Percentiles rank a stretch among this genome's conserved stretches.
Evolutionary conservation across 176 grass and related monocot species (phyloP).

Genomic region (Olyra latifolia): DNA sequence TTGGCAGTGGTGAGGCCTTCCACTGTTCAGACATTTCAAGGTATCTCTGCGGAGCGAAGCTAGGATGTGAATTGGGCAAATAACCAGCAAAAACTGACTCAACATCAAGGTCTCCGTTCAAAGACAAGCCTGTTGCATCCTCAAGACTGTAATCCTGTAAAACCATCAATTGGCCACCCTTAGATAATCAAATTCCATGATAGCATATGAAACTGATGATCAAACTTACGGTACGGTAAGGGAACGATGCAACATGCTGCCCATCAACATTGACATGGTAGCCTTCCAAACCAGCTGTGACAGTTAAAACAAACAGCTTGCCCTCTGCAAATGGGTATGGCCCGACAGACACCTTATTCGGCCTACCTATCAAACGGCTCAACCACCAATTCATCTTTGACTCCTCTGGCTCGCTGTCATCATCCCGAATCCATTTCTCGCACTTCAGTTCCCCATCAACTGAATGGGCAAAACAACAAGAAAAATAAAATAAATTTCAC

Average conservation of each 20-base stretch:
- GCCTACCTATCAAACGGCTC: constrained; percentile 49
- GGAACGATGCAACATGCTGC: constrained; percentile 66
- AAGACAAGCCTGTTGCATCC: constrained; percentile 65
- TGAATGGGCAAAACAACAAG: constrained; percentile 29
- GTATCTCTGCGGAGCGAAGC: constrained; percentile 46
- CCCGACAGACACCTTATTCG: constrained; percentile 32
- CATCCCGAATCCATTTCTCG: constrained; percentile 64
- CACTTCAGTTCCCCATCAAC: constrained; percentile 82
- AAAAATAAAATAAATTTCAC: background rate
- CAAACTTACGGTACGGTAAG: constrained; percentile 70
- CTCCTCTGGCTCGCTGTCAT: constrained; percentile 35
- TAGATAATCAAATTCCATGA: background rate
- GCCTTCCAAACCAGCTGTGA: constrained; percentile 63
- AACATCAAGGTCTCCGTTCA: constrained; percentile 62
- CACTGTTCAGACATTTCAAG: constrained; percentile 67
- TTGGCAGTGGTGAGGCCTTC: constrained; percentile 48
- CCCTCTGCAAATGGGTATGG: constrained; percentile 64
- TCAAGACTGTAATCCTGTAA: constrained; percentile 63
- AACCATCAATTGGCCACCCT: background rate
- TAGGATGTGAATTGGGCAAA: constrained; percentile 61
- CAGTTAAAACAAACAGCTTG: constrained; percentile 63
- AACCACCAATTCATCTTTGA: constrained; percentile 53
- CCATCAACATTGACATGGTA: constrained; percentile 70
- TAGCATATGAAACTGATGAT: background rate
- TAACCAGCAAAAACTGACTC: constrained; percentile 38